These are phyloP conservation scores for Boletus reticulatus DNA, from an alignment of 768 basidiomycete species.

Conservation along the genomic window DNA sequence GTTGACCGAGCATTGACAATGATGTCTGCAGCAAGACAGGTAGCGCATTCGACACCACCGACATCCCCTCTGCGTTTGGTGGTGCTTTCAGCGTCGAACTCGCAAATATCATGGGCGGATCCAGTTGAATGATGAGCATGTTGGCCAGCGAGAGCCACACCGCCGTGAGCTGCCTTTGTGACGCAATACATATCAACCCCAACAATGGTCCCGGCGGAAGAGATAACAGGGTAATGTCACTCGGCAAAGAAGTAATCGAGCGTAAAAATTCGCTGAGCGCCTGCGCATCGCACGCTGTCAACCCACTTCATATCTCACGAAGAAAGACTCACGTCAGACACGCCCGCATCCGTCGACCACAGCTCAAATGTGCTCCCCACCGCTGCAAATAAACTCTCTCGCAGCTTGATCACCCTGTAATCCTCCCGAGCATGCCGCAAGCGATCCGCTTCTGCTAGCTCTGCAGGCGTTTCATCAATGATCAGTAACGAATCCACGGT, in stretches of 20 bases:
- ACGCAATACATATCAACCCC: conserved; percentile 72
- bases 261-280: conserved; percentile 81
- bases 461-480: conserved; percentile 55
- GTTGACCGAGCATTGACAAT: conserved; percentile 49
- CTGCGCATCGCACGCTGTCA: conserved; percentile 36
- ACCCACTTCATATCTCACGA: neutral
- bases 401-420: conserved; percentile 55
- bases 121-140: conserved; percentile 79
- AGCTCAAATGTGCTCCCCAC: conserved; percentile 62
- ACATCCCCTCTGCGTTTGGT: conserved; percentile 54
- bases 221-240: conserved; percentile 75
- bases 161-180: conserved; percentile 68
- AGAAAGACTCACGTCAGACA: conserved; percentile 63
- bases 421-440: conserved; percentile 66
- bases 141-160: conserved; percentile 84
- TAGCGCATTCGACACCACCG: conserved; percentile 53
- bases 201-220: conserved; percentile 79
- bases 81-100: conserved; percentile 45
- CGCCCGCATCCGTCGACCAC: conserved; percentile 78
- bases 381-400: conserved; percentile 62
- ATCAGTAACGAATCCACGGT: conserved; percentile 65
- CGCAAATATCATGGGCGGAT: conserved; percentile 55
- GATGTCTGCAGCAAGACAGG: conserved; percentile 59
- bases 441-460: conserved; percentile 47
- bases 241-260: conserved; percentile 78